A percentile compares a stretch with the other conserved stretches of the same genome.
Conservation (phyloP, 2,329 filamentous ascomycete genomes). For the Diaporthe eres region DNA sequence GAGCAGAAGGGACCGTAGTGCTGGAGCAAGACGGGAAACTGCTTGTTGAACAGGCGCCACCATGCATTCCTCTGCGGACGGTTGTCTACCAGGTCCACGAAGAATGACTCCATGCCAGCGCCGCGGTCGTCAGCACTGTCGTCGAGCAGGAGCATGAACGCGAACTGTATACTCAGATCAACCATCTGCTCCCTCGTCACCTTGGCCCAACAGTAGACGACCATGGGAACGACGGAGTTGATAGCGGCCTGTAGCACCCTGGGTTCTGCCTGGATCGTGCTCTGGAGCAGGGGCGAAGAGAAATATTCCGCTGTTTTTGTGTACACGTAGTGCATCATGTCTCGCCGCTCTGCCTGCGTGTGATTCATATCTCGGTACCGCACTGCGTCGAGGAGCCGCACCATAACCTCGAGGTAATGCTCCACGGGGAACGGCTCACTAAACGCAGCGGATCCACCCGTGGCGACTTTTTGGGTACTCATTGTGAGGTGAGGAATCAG, state of each 20-base stretch:
- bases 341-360: neutral
- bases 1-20: neutral
- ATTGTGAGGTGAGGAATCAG: accelerated
- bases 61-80: neutral
- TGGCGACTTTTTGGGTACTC: neutral
- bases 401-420: conserved; percentile 12
- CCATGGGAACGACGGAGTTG: conserved; percentile 7
- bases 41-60: neutral
- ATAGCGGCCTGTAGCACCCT: neutral
- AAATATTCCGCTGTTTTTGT: neutral
- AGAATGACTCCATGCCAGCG: conserved; percentile 9
- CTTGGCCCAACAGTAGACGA: conserved; percentile 15
- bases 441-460: accelerated
- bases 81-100: conserved; percentile 2
- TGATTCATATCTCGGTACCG: neutral
- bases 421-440: neutral
- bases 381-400: neutral
- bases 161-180: conserved; percentile 9
- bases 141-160: neutral
- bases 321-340: neutral
- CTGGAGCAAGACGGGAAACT: neutral
- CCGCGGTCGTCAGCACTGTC: neutral
- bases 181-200: neutral
- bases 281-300: neutral
- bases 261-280: neutral